These are phyloP conservation scores for Sporobolomyces phaffii DNA, from an alignment of 768 basidiomycete species.

Conservation along the genomic window DNA sequence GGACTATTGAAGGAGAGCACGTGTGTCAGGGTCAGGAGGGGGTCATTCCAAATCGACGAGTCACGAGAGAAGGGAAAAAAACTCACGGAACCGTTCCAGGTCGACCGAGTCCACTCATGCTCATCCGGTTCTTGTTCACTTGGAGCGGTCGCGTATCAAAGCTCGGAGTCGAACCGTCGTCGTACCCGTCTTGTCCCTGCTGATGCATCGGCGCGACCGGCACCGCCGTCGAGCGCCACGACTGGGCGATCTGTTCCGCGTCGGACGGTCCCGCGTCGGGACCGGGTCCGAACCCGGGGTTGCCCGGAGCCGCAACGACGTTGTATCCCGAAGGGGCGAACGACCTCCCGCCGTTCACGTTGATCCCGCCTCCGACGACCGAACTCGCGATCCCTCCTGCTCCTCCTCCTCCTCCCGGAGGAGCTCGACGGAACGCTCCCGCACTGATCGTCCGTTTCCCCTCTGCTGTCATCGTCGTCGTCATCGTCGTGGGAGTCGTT, in stretches of 20 bases:
- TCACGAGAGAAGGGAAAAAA: neutral
- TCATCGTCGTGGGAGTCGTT: constrained; percentile 14
- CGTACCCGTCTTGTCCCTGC: neutral
- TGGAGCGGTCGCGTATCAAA: constrained; percentile 30
- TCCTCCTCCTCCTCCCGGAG: neutral
- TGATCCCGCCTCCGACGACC: neutral
- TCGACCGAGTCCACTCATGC: neutral
- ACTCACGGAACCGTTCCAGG: constrained; percentile 17
- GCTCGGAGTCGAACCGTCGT: constrained; percentile 7
- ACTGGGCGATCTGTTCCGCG: constrained; percentile 22
- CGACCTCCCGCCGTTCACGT: neutral
- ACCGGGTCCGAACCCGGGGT: neutral
- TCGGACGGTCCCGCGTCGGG: constrained; percentile 10
- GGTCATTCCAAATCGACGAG: too few relatives aligned
- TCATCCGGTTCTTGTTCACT: constrained; percentile 18
- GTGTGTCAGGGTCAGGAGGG: neutral
- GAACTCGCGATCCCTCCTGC: neutral
- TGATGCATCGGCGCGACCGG: neutral
- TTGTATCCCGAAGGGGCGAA: constrained; percentile 25
- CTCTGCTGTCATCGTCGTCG: neutral
- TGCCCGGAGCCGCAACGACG: neutral
- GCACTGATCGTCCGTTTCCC: constrained; percentile 30
- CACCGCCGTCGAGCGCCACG: constrained; percentile 1
- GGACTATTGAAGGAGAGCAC: neutral
- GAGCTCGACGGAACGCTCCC: constrained; percentile 29